Base-by-base conservation (phyloP, 1,139 yeast genomes). In the Suhomyces taliae region DNA sequence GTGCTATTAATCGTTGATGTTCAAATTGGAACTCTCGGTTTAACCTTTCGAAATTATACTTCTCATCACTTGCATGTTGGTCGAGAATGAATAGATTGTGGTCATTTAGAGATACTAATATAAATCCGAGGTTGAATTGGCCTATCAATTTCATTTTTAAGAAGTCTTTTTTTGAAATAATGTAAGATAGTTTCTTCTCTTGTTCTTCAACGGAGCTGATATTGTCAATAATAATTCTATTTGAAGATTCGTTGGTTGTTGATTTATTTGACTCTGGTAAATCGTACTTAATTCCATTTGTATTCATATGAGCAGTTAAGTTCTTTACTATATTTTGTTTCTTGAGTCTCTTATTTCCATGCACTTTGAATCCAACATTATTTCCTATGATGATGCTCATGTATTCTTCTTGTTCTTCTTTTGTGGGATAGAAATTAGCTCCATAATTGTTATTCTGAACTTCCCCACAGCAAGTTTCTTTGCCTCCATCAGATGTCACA, bases 11-110 rank as follows among this genome's bases (percentile, higher is more conserved):
- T 1, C 83, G 82, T 64, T 93, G 99, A 27, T 60, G 53, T 37
- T 56, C 56, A 54, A 89, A 81, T 0, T 69, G 66, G 0, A 87
- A 82, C 9, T 74, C 75, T 27, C 66, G 61, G 50, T 80, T 82
- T 15, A 90, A 68, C 44, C 72, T 73, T 62, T 95, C 99, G 70
- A 89, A 93, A 64, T 93, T 93, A 67, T 60, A 89, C 59, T 90
- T 93, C 61, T 93, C 99, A 66, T 93, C 99, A 53, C 96, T 88
- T 0, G 99, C 99, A 69, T 93, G 99, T 65, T 93, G 99, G 63
- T 93, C 99, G 41, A 93, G 78, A 39, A 93, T 91, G 58, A 93
- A 90, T 37, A 93, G 62, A 60, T 89, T 90, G 2, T 59, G 51
- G 7, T 58, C 55, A 12, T 57, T 56, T 31, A 65, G 56, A 1